These are phyloP conservation scores for Boletus smithii DNA, from an alignment of 1,284 basidiomycete genomes.

Conservation along the genomic window DNA sequence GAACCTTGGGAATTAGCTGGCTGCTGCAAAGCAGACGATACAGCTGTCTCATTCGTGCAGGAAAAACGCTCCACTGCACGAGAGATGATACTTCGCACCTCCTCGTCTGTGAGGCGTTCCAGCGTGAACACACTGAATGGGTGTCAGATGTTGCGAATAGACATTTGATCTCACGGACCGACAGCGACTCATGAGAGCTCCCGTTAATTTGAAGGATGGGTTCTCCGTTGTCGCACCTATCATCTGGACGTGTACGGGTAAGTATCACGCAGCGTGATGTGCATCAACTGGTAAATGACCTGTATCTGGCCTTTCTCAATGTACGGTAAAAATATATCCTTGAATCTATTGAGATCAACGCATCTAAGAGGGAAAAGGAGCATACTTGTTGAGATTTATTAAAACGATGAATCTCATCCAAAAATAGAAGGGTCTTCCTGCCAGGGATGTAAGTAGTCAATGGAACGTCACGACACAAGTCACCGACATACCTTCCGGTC, in stretches of 20 bases:
- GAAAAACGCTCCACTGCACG: constrained; percentile 48
- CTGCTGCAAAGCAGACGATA: constrained; percentile 1
- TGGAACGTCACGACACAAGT: neutral
- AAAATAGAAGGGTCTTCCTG: constrained; percentile 70
- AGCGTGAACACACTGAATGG: constrained; percentile 59
- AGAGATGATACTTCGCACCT: constrained; percentile 51
- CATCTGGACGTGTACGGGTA: constrained; percentile 42
- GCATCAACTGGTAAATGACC: constrained; percentile 33
- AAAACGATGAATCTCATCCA: constrained; percentile 91
- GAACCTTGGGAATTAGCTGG: constrained; percentile 13
- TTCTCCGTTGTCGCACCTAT: constrained; percentile 93
- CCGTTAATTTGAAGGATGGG: constrained; percentile 82
- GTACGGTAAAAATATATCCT: constrained; percentile 80
- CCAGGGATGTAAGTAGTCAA: constrained; percentile 1
- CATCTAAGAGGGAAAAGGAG: neutral
- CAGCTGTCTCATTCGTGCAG: neutral
- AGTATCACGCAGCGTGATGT: neutral
- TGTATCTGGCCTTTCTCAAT: constrained; percentile 78
- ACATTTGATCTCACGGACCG: constrained; percentile 47
- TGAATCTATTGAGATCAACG: neutral
- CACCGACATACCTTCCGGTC: constrained; percentile 51
- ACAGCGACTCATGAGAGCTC: constrained; percentile 77
- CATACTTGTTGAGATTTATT: constrained; percentile 77
- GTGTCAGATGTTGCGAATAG: constrained; percentile 11
- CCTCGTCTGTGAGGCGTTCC: constrained; percentile 56